Percentiles rank a stretch among this genome's conserved stretches.
These are phyloP conservation scores for Ilex paraguariensis DNA, from an alignment of 305 asterid species.

Conservation along the genomic window DNA sequence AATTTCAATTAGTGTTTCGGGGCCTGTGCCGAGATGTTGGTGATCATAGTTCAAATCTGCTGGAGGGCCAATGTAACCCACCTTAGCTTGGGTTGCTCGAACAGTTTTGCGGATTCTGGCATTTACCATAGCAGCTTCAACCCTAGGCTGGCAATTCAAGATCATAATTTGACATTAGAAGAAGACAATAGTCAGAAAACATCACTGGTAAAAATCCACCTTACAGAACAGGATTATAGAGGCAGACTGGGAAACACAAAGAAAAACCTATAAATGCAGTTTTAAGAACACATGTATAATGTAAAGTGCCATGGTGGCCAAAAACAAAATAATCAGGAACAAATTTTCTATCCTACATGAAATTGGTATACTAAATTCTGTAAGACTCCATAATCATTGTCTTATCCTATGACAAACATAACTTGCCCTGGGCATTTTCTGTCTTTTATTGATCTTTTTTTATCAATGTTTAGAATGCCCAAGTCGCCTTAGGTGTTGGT, in stretches of 20 bases:
- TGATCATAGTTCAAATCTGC: conserved; percentile 87
- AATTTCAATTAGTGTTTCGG: conserved; percentile 65
- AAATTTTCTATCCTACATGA: no score
- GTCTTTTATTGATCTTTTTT: no score
- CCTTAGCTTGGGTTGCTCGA: conserved; percentile 75
- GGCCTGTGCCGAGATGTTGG: conserved; percentile 80
- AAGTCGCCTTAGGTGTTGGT: no score
- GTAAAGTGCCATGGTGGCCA: not conserved
- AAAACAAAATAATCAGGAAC: no score
- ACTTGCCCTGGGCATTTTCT: no score
- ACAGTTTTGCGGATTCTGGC: conserved; percentile 91
- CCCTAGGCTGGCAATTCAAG: conserved; percentile 75
- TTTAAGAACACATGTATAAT: not conserved
- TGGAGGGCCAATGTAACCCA: conserved; percentile 82
- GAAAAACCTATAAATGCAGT: not conserved
- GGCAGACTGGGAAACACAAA: not conserved
- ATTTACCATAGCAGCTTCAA: conserved; percentile 97
- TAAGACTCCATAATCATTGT: no score
- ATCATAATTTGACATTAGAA: not conserved
- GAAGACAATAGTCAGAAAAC: no score
- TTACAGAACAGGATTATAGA: not conserved
- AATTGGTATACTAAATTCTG: no score
- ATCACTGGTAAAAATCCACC: not conserved
- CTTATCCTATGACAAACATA: no score
- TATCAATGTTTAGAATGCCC: no score